A percentile compares a stretch with the other conserved stretches of the same genome.
Evolutionary conservation across 2,329 filamentous ascomycete genomes (phyloP).

Genomic region (Trichoderma simmonsii): DNA sequence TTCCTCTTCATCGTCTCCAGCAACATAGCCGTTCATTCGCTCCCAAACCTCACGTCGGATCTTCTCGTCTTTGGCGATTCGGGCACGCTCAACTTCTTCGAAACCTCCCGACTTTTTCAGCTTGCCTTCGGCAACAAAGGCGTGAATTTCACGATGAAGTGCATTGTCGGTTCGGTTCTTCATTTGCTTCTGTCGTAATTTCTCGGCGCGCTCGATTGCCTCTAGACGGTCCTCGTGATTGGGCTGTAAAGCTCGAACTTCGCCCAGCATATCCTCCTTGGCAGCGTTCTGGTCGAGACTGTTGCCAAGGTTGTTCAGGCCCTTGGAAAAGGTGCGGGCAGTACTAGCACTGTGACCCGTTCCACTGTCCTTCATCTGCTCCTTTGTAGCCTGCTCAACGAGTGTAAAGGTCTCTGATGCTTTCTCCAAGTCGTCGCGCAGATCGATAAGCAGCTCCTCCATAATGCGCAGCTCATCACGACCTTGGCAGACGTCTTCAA

Average conservation of each 20-base stretch:
- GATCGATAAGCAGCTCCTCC: constrained; percentile 88
- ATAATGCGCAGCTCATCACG: constrained; percentile 92
- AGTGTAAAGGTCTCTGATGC: constrained; percentile 89
- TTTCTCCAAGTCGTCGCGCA: constrained; percentile 94
- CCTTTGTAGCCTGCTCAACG: constrained; percentile 96
- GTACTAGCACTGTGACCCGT: constrained; percentile 48
- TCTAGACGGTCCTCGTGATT: constrained; percentile 93
- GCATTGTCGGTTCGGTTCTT: constrained; percentile 70
- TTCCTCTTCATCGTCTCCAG: constrained; percentile 43
- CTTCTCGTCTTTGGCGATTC: constrained; percentile 81
- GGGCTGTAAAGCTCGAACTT: constrained; percentile 87
- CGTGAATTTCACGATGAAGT: constrained; percentile 79
- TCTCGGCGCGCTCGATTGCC: constrained; percentile 96
- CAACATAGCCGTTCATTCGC: constrained; percentile 56
- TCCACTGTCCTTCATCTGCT: constrained; percentile 79
- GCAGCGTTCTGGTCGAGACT: constrained; percentile 70
- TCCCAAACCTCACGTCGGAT: constrained; percentile 79
- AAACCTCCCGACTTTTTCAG: constrained; percentile 95
- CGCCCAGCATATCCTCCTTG: constrained; percentile 87
- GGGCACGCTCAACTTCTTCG: constrained; percentile 84
- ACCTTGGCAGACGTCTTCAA: constrained; percentile 94
- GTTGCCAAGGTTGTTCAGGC: constrained; percentile 51
- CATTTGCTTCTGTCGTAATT: constrained; percentile 83
- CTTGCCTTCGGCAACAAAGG: constrained; percentile 84
- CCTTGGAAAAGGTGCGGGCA: constrained; percentile 55